These are phyloP conservation scores for Pichia terricola DNA, from an alignment of 1,139 yeast genomes.

Conservation along the genomic window DNA sequence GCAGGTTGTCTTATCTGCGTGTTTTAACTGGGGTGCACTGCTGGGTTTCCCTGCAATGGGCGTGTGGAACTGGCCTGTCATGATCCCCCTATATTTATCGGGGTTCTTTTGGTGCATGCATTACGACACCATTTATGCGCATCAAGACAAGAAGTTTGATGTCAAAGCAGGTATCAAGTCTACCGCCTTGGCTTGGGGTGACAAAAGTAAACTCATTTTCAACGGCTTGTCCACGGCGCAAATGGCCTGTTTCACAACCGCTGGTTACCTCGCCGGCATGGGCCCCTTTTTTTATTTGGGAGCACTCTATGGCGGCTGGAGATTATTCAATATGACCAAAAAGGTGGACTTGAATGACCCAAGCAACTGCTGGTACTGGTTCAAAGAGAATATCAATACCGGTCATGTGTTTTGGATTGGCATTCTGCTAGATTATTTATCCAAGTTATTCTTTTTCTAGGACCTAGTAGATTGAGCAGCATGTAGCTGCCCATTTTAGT, in stretches of 20 bases:
- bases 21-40: conserved; percentile 93
- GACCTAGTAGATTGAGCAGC: too few relatives aligned
- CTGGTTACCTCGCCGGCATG: conserved; percentile 75
- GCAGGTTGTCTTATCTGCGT: conserved; percentile 68
- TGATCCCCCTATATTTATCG: conserved; percentile 68
- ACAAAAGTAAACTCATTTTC: conserved; percentile 59
- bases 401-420: conserved; percentile 78
- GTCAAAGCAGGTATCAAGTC: conserved; percentile 85
- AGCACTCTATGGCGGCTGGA: conserved; percentile 55
- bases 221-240: conserved; percentile 59
- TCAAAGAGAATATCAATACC: conserved; percentile 66
- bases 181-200: conserved; percentile 92
- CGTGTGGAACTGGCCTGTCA: conserved; percentile 62
- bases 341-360: conserved; percentile 75
- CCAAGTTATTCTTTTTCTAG: not conserved
- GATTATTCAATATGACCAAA: conserved; percentile 57
- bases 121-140: conserved; percentile 95
- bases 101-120: conserved; percentile 90
- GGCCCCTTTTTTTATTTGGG: conserved; percentile 78
- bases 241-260: conserved; percentile 49
- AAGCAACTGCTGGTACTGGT: conserved; percentile 71
- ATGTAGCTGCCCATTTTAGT: too few relatives aligned
- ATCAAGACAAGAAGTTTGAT: conserved; percentile 89
- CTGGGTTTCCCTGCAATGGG: conserved; percentile 97
- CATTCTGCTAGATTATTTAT: conserved; percentile 60